phyloP scores from a whole-genome alignment of 1,284 basidiomycete species.

The Omphalotus olearius region DNA sequence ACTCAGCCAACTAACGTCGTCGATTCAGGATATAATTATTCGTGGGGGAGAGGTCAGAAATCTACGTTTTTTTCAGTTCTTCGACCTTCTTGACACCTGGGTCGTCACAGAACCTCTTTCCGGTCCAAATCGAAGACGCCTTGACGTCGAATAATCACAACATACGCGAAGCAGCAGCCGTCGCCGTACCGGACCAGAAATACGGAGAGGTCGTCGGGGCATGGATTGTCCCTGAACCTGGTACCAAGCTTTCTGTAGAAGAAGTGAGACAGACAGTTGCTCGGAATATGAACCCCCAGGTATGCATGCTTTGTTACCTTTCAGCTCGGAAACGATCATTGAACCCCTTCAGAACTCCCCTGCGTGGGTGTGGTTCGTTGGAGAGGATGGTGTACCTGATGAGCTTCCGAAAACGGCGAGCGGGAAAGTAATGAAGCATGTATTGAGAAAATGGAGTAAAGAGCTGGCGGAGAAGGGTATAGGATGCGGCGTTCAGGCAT shows the following conservation, averaged over 20 bases:
- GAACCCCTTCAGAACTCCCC: conserved; percentile 58
- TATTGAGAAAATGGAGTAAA: conserved; percentile 54
- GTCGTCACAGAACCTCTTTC: conserved; percentile 66
- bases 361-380: conserved; percentile 79
- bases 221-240: conserved; percentile 59
- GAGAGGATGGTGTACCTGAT: conserved; percentile 51
- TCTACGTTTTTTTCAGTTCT: neutral
- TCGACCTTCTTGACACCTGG: neutral
- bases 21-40: conserved; percentile 74
- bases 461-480: conserved; percentile 37
- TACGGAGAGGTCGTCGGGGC: conserved; percentile 79
- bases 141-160: conserved; percentile 49
- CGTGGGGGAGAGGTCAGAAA: conserved; percentile 72
- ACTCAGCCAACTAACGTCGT: neutral
- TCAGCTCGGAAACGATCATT: neutral
- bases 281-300: conserved; percentile 72
- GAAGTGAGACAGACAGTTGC: conserved; percentile 51
- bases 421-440: conserved; percentile 85
- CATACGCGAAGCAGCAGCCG: conserved; percentile 71
- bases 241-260: conserved; percentile 38
- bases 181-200: conserved; percentile 67
- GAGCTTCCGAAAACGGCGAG: conserved; percentile 85
- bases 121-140: conserved; percentile 81
- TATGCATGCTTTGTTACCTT: conserved; percentile 24
- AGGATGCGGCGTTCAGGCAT: conserved; percentile 20